These are phyloP conservation scores for Penicillium oxalicum DNA, from an alignment of 2,329 filamentous ascomycete species.

Conservation along the genomic window DNA sequence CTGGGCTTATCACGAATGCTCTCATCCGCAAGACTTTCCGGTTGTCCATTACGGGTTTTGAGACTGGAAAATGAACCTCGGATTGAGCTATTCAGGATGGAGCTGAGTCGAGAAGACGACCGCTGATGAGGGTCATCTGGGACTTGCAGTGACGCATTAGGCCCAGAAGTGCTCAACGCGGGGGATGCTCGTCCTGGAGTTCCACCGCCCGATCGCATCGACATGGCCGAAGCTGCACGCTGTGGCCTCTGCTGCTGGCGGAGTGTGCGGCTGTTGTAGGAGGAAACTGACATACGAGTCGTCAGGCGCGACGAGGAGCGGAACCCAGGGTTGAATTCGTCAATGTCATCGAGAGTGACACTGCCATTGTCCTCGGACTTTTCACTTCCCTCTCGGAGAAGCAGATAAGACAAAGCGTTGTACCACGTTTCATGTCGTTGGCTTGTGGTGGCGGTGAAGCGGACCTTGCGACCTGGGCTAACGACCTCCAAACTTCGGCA, in stretches of 20 bases:
- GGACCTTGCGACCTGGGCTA: slow-evolving; percentile 79
- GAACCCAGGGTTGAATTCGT: slow-evolving; percentile 75
- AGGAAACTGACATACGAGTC: slow-evolving; percentile 62
- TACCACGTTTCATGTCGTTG: slow-evolving; percentile 98
- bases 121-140: slow-evolving; percentile 35
- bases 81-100: slow-evolving; percentile 44
- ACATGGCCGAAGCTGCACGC: slow-evolving; percentile 35
- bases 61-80: slow-evolving; percentile 47
- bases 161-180: slow-evolving; percentile 28
- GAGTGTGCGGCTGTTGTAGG: slow-evolving; percentile 69
- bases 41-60: slow-evolving; percentile 37
- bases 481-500: slow-evolving; percentile 88
- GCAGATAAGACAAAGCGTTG: slow-evolving; percentile 88
- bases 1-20: slow-evolving; percentile 56
- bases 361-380: slow-evolving; percentile 54
- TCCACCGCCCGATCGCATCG: slow-evolving; percentile 29
- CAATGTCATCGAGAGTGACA: slow-evolving; percentile 55
- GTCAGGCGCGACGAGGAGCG: slow-evolving; percentile 51
- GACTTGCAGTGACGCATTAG: slow-evolving; percentile 30
- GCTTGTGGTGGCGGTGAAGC: slow-evolving; percentile 89
- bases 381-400: slow-evolving; percentile 63
- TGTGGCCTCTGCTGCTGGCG: slow-evolving; percentile 57
- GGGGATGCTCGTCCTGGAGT: slow-evolving; percentile 35
- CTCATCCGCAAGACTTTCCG: slow-evolving; percentile 35
- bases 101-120: slow-evolving; percentile 44